These are phyloP conservation scores for Harringtonia aguacate DNA, from an alignment of 2,329 filamentous ascomycete species.

Conservation along the genomic window DNA sequence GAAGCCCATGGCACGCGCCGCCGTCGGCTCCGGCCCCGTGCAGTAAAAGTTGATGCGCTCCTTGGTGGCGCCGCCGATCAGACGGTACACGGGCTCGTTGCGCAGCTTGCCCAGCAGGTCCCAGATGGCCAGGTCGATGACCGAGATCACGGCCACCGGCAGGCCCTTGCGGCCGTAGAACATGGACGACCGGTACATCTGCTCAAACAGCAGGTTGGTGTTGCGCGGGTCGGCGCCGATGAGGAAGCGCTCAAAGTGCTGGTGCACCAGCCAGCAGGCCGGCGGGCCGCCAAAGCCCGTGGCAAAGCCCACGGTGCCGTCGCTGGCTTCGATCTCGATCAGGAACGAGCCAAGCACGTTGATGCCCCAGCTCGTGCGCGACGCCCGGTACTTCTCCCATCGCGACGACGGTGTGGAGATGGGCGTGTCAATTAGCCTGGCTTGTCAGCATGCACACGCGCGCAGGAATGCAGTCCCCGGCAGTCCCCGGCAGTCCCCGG, in stretches of 20 bases:
- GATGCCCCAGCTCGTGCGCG: constrained; percentile 88
- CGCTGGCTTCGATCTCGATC: constrained; percentile 76
- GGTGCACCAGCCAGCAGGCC: constrained; percentile 85
- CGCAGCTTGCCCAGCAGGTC: constrained; percentile 85
- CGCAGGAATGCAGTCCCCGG: too few species aligned
- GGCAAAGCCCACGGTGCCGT: constrained; percentile 89
- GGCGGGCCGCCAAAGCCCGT: constrained; percentile 91
- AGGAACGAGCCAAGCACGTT: constrained; percentile 90
- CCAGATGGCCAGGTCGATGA: constrained; percentile 89
- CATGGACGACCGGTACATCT: constrained; percentile 94
- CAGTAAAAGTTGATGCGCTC: constrained; percentile 86
- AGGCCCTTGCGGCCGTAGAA: constrained; percentile 94
- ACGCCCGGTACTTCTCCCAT: constrained; percentile 81
- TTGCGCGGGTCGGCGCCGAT: constrained; percentile 82
- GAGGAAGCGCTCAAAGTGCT: constrained; percentile 89
- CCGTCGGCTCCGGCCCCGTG: constrained; percentile 74
- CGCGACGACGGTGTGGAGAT: constrained; percentile 88
- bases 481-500: too few species aligned
- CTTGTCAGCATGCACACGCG: constrained; percentile 14
- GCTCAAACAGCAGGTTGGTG: constrained; percentile 86
- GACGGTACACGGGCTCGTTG: constrained; percentile 86
- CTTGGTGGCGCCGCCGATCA: constrained; percentile 84
- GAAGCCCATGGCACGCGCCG: constrained; percentile 80
- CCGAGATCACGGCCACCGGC: constrained; percentile 81
- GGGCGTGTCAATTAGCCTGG: constrained; percentile 81